These are phyloP conservation scores for Patellaria atrata DNA, from an alignment of 495 filamentous ascomycete genomes.

Conservation along the genomic window DNA sequence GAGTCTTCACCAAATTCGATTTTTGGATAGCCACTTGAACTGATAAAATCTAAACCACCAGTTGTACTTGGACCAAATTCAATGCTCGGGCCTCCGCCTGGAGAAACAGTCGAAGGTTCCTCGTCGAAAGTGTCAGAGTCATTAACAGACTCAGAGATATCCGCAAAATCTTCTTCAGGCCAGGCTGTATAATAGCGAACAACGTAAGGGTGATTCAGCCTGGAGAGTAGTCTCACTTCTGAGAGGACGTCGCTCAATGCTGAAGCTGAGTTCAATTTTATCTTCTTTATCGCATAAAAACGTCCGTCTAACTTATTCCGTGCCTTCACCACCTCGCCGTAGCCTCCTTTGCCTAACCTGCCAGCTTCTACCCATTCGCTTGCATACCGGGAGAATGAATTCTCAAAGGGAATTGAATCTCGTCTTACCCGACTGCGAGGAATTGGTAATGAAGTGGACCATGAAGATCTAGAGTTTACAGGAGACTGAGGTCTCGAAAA, in stretches of 20 bases:
- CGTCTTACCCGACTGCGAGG: slow-evolving; percentile 6
- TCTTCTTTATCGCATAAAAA: slow-evolving; percentile 94
- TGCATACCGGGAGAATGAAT: slow-evolving; percentile 56
- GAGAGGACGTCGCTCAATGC: slow-evolving; percentile 77
- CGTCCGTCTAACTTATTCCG: slow-evolving; percentile 85
- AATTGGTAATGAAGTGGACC: slow-evolving; percentile 12
- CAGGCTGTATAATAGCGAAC: slow-evolving; percentile 93
- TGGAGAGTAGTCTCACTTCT: slow-evolving; percentile 79
- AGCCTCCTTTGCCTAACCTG: slow-evolving; percentile 80
- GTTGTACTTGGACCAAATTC: slow-evolving; percentile 51
- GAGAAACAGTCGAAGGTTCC: slow-evolving; percentile 11
- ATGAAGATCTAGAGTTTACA: slow-evolving; percentile 10
- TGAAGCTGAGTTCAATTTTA: slow-evolving; percentile 63
- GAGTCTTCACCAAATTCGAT: slow-evolving; percentile 66
- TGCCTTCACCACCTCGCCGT: slow-evolving; percentile 94
- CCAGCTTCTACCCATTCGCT: slow-evolving; percentile 86
- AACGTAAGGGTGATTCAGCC: slow-evolving; percentile 88
- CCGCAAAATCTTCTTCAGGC: slow-evolving; percentile 56
- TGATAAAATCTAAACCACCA: slow-evolving; percentile 84
- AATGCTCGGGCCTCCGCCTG: slow-evolving; percentile 31
- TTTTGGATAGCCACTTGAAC: slow-evolving; percentile 65
- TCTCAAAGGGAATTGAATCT: too few relatives aligned
- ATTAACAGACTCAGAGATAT: slow-evolving; percentile 32
- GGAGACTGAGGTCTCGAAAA: slow-evolving; percentile 20
- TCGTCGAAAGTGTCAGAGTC: slow-evolving; percentile 29